Conservation (phyloP, 768 basidiomycete genomes). For the Serendipita vermifera region DNA sequence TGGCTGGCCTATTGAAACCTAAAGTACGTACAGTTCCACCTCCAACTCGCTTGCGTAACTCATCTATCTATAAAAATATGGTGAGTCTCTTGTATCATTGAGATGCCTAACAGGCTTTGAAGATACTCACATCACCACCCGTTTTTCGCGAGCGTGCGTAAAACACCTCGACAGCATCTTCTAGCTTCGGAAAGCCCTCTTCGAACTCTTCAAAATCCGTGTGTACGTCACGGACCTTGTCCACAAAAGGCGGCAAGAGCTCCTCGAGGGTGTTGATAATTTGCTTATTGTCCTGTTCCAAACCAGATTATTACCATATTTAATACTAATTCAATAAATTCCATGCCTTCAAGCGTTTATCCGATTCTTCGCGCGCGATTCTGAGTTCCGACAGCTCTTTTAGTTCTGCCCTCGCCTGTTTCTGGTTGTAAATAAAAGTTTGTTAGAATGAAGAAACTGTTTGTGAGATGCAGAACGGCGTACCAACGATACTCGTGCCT, state of each 20-base stretch:
- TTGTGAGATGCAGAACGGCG: background rate
- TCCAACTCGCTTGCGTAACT: no score
- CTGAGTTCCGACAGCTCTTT: background rate
- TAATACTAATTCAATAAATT: background rate
- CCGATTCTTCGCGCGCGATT: background rate
- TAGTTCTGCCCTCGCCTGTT: background rate
- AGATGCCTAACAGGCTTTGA: no score
- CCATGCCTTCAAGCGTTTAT: no score
- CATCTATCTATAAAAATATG: no score
- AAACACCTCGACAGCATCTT: conserved; percentile 2
- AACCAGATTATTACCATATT: background rate
- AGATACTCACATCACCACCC: background rate
- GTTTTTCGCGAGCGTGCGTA: background rate
- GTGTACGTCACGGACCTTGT: conserved; percentile 10
- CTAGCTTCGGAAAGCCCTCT: conserved; percentile 1
- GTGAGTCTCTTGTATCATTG: no score
- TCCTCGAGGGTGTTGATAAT: background rate
- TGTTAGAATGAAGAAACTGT: background rate
- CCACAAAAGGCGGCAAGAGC: conserved; percentile 1
- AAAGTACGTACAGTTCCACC: no score
- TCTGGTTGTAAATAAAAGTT: background rate
- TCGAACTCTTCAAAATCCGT: conserved; percentile 11
- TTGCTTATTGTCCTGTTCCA: conserved; percentile 2
- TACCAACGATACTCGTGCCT: no score
- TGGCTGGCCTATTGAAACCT: no score